Evolutionary conservation across 108 stramenopile genomes (phyloP), one percentile per base, ranked within the genome.

Genomic region (Cyclostephanos tholiformis): DNA sequence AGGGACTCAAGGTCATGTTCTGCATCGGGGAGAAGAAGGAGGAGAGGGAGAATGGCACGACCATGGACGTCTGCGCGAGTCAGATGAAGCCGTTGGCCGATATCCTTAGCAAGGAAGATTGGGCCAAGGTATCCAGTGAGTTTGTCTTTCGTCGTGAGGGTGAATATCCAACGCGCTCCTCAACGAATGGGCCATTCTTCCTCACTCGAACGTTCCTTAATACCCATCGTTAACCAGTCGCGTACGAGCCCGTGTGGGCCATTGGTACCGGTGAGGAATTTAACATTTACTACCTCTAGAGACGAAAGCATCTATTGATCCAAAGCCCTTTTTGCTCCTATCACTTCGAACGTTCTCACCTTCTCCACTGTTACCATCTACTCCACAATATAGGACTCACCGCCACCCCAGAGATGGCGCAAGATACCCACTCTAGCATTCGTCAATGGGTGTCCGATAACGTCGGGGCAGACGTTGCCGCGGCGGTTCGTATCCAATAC

Each of bases 391-490:
- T 26, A 62, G 61, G 99, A 25, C 86, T 97, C 46, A 98, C 97
- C n/a, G 99, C 99, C 59, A 95, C 98, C 10, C 97, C 99, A 10
- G 97, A 97, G 75, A 98, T 99, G 97, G 99, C 99, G 4, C 98
- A 99, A 77, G 99, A 99, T 62, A 97, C 97, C 22, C 98, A 99
- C 81, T 84, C 83, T 32, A 74, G 78, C 23, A 99, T 99, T 75
- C 97, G 99, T 56, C 69, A 82, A 35, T 99, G 95, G 94, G 72
- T 99, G 25, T 44, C 84, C 17, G 84, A 92, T 39, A 97, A 98
- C 74, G 95, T 98, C 16, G 87, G 89, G 6, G 76, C 71, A 10
- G 94, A 83, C 12, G 93, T 97, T 35, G 98, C 98, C 8, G 52
- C 68, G 29, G 88, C 88, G n/a, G 73, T 91, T 29, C 92, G 93